These are phyloP conservation scores for Meira miltonrushii DNA, from an alignment of 1,284 basidiomycete species.

Conservation along the genomic window DNA sequence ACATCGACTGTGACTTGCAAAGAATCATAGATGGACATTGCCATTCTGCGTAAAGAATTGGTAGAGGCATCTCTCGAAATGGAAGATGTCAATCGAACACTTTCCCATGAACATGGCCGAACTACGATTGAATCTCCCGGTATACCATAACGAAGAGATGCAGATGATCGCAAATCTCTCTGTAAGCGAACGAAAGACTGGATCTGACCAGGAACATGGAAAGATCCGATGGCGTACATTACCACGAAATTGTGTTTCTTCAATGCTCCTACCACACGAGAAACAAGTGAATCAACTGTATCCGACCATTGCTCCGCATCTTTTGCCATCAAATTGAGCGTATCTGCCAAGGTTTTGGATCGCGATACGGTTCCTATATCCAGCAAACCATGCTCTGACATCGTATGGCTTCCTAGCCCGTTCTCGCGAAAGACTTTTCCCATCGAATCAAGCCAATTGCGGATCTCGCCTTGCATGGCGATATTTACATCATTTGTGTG, in stretches of 20 bases:
- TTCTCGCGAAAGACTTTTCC: conserved; percentile 20
- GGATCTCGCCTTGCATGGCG: conserved; percentile 26
- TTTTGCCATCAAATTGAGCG: neutral
- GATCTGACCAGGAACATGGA: neutral
- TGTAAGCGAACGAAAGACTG: conserved; percentile 7
- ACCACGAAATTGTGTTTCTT: conserved; percentile 6
- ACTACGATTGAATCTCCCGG: conserved; percentile 9
- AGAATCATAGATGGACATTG: conserved; percentile 11
- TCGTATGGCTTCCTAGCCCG: conserved; percentile 29
- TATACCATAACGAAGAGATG: neutral
- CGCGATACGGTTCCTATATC: conserved; percentile 3
- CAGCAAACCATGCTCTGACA: conserved; percentile 1
- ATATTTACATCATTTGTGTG: conserved; percentile 20
- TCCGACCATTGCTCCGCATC: conserved; percentile 15
- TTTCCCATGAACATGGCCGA: conserved; percentile 4
- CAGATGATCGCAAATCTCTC: conserved; percentile 3
- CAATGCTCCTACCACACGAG: conserved; percentile 2
- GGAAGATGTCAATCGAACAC: neutral
- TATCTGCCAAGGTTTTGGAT: neutral
- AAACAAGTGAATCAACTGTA: conserved; percentile 15
- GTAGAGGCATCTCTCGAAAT: neutral
- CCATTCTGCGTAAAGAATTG: neutral
- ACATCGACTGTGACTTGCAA: conserved; percentile 6
- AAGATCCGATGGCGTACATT: conserved; percentile 11
- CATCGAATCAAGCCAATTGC: conserved; percentile 29